Evolutionary conservation across 2,329 filamentous ascomycete species (phyloP), one percentile per base, ranked within the genome.

Genomic region (Fusarium marasasianum): DNA sequence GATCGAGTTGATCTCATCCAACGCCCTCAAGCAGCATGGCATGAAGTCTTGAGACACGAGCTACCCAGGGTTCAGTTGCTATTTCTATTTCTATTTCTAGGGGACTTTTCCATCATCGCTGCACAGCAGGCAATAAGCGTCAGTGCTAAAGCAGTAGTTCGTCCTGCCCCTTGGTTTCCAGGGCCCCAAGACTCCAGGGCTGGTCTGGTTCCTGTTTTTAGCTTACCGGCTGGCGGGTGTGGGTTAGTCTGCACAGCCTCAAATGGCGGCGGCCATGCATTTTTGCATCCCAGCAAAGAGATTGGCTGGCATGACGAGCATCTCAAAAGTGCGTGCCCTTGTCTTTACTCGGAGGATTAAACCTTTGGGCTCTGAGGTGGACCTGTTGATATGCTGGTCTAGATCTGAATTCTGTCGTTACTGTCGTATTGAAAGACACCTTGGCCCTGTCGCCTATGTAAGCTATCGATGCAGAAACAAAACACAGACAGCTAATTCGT

Each of bases 191-290:
- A 15, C 33, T 17, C 33, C 35, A 37, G n/a, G 51, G 24, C 69
- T 72, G 57, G 58, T 44, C 57, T 48, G 67, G 71, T 74, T 71
- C 66, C 71, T 71, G 71, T 73, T 74, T 72, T 71, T 73, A 73
- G 71, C 71, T 64, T 72, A 63, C 71, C 66, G 54, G 71, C 66
- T 65, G 33, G 44, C 62, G 71, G 71, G 70, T 59, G 56, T 69
- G 57, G 70, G 56, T 50, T 66, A 71, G 51, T 22, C 40, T 60
- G 63, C 71, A 74, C 72, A 74, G 71, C 72, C 72, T 74, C 72
- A 74, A 69, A 74, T 47, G 45, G 59, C 66, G 61, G 70, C 70
- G 56, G 55, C 65, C 70, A 56, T 73, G 60, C 66, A 57, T 29
- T 37, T 40, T 26, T 44, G 61, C 55, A 35, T 40, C 50, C 35